Base-by-base conservation (phyloP, 2,329 filamentous ascomycete genomes). In the Clonostachys rhizophaga region DNA sequence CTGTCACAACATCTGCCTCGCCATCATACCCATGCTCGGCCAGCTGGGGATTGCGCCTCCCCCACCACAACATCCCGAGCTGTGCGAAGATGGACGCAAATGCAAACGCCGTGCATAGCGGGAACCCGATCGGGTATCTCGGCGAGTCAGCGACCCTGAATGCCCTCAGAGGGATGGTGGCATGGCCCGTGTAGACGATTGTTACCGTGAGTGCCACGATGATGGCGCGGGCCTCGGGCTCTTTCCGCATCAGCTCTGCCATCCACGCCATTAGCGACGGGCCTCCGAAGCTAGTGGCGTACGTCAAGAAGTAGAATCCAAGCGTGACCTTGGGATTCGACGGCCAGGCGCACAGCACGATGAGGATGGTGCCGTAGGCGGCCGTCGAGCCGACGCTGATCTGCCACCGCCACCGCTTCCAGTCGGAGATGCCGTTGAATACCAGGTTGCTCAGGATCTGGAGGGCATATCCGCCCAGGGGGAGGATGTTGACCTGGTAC, bases 371-470 rank as follows among this genome's bases (percentile, higher is more conserved):
- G 3, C 59, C 57, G 18, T 65, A 58, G 8, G 55, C 53, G 1
- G 55, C 52, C 0, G 59, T 58, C 1, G 59, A 59, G 13, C 57
- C 61, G 13, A 60, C 54, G 40, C 60, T 63, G 24, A 69, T 57
- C 48, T 69, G 66, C 66, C 66, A 69, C 8, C 65, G 59, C 65
- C 66, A 69, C 20, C 58, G 59, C 50, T 66, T 68, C 59, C 59
- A 60, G 47, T 69, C 66, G 0, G 64, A 65, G 0, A 69, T 40
- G 5, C 59, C 60, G 44, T 67, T 68, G 12, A 69, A 50, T 1
- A 56, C 56, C 12, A 69, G 50, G 18, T 61, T 69, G 8, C 60
- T 62, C 12, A 65, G 50, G 11, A 69, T 69, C 46, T 65, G 60
- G 20, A 64, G 46, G 1, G 61, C 61, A 35, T 63, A 63, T 1